These are phyloP conservation scores for Fomitopsis pinicola DNA, from an alignment of 1,284 basidiomycete species.

Conservation along the genomic window DNA sequence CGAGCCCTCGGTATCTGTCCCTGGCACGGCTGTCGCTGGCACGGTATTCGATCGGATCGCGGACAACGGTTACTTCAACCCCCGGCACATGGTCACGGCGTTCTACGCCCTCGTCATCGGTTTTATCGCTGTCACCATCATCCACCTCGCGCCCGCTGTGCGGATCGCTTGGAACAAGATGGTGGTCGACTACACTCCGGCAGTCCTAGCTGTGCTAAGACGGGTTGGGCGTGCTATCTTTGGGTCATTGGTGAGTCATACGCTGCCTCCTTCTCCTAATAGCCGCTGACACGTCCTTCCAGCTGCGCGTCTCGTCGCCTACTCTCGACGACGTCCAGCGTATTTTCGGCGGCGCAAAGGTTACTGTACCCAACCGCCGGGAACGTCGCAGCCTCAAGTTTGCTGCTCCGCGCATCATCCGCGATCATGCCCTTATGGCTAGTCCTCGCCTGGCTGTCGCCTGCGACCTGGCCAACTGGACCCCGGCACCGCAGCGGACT, in stretches of 20 bases:
- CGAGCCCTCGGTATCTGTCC: too few species aligned
- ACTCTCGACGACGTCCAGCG: background rate
- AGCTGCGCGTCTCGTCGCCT: background rate
- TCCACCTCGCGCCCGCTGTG: background rate
- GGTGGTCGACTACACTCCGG: background rate
- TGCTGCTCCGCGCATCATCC: background rate
- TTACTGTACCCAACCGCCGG: background rate
- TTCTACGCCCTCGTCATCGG: background rate
- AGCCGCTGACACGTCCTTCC: background rate
- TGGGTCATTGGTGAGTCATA: background rate
- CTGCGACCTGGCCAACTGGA: background rate
- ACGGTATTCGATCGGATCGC: background rate
- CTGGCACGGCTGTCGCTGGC: too few species aligned
- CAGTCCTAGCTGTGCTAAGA: background rate
- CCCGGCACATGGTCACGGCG: background rate
- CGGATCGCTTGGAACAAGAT: background rate
- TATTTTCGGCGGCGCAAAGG: background rate
- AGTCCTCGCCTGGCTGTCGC: background rate
- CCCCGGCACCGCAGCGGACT: background rate
- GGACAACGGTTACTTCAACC: background rate
- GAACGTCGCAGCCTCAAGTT: background rate
- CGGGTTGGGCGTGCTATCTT: background rate
- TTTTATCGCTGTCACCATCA: background rate
- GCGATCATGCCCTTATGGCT: background rate
- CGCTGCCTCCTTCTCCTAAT: background rate